A percentile compares a stretch with the other conserved stretches of the same genome.
Conservation (phyloP, 257 asterid species). For the Fraxinus americana region DNA sequence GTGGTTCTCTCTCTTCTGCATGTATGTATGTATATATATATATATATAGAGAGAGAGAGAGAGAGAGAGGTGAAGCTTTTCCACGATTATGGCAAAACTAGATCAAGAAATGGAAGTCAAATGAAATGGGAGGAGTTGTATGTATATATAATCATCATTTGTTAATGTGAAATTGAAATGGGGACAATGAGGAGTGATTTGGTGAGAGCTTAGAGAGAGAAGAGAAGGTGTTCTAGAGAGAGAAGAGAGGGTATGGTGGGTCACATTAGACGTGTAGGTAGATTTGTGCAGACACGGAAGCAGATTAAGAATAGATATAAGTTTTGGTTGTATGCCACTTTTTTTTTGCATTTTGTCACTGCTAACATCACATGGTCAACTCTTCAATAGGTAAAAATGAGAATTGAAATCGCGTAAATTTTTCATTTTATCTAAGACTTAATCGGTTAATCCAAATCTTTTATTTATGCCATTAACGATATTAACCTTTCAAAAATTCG, state of each 20-base stretch:
- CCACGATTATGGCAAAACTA: constrained; percentile 7
- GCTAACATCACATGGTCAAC: constrained; percentile 14
- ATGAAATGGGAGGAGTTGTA: neutral
- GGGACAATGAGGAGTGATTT: neutral
- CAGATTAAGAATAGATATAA: neutral
- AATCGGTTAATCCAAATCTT: too few relatives aligned
- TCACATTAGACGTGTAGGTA: constrained; percentile 24
- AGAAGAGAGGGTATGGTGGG: constrained; percentile 19
- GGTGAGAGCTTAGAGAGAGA: constrained; percentile 18
- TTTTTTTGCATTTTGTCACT: neutral
- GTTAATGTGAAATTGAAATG: neutral
- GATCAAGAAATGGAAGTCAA: constrained; percentile 12
- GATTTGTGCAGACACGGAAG: constrained; percentile 3
- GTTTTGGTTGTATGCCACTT: neutral
- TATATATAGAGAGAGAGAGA: constrained; percentile 4
- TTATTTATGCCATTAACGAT: too few relatives aligned
- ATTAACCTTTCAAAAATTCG: too few relatives aligned
- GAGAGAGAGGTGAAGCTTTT: neutral
- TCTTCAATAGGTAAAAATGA: neutral
- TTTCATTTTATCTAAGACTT: too few relatives aligned
- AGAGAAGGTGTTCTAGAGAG: neutral
- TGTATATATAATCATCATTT: neutral
- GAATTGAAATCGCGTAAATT: too few relatives aligned
- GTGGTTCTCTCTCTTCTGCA: constrained; percentile 30
- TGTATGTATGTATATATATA: neutral